A percentile compares a stretch with the other conserved stretches of the same genome.
phyloP scores from a whole-genome alignment of 495 filamentous ascomycete genomes.

The Copromyces sp. region DNA sequence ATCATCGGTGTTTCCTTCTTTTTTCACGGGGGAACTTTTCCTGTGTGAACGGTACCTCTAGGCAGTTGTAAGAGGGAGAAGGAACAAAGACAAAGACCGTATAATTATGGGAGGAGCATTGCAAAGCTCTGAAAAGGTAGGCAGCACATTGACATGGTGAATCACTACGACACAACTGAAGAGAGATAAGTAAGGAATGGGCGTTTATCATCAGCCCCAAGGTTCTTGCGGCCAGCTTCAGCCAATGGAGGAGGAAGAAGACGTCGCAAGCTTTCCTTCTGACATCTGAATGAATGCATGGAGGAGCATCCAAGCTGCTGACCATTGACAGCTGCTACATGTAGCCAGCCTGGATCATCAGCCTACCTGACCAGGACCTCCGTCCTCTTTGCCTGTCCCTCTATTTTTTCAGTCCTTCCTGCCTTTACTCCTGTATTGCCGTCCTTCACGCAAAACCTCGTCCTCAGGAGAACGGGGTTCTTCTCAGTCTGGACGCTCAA shows the following conservation, averaged over 20 bases:
- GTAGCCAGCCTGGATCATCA: neutral
- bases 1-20: neutral
- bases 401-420: too few species aligned
- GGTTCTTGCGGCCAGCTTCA: neutral
- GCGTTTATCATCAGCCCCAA: neutral
- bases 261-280: neutral
- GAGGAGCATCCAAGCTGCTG: neutral
- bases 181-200: neutral
- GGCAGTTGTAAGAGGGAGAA: neutral
- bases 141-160: neutral
- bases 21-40: neutral
- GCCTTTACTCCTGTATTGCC: neutral
- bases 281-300: neutral
- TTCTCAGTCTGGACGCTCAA: neutral
- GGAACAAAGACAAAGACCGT: neutral
- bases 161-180: neutral
- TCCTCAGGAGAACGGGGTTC: neutral
- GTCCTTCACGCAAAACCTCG: neutral
- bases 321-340: neutral
- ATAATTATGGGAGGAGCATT: neutral
- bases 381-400: too few species aligned
- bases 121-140: neutral
- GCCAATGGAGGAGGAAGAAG: neutral
- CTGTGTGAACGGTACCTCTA: neutral
- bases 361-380: neutral